These are phyloP conservation scores for Pythium guiyangense DNA, from an alignment of 352 stramenopile species.

Conservation along the genomic window DNA sequence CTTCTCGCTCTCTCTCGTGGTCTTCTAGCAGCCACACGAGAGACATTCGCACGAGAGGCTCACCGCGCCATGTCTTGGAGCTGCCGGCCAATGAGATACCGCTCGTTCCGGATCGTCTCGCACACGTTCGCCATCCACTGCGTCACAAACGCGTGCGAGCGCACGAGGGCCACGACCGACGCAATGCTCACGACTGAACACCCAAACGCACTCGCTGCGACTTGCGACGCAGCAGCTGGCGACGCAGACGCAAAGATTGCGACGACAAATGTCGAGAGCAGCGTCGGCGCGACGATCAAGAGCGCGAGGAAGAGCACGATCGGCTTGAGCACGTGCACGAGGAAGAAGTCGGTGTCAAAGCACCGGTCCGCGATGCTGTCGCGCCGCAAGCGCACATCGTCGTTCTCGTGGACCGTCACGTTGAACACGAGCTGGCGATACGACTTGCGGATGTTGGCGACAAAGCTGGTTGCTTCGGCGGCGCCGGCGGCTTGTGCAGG, in stretches of 20 bases:
- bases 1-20: too few relatives aligned
- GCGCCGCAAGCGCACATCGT: conserved; percentile 45
- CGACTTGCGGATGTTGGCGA: conserved; percentile 48
- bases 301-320: conserved; percentile 35
- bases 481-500: background rate
- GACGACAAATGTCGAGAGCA: conserved; percentile 40
- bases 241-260: conserved; percentile 32
- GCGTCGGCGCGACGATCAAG: conserved; percentile 50
- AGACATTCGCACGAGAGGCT: background rate
- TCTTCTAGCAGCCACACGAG: too few relatives aligned
- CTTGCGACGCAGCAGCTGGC: conserved; percentile 18
- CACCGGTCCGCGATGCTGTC: conserved; percentile 64
- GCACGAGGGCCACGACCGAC: conserved; percentile 25
- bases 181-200: conserved; percentile 45
- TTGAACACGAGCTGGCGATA: conserved; percentile 74
- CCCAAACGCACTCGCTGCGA: conserved; percentile 34
- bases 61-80: conserved; percentile 84
- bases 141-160: conserved; percentile 41
- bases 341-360: conserved; percentile 69
- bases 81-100: conserved; percentile 82
- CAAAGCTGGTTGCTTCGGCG: conserved; percentile 32
- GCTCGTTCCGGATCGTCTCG: conserved; percentile 85
- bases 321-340: conserved; percentile 56
- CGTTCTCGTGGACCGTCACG: conserved; percentile 66
- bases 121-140: conserved; percentile 66